These are phyloP conservation scores for Hypoxylon fuscum DNA, from an alignment of 495 filamentous ascomycete genomes.

Conservation along the genomic window DNA sequence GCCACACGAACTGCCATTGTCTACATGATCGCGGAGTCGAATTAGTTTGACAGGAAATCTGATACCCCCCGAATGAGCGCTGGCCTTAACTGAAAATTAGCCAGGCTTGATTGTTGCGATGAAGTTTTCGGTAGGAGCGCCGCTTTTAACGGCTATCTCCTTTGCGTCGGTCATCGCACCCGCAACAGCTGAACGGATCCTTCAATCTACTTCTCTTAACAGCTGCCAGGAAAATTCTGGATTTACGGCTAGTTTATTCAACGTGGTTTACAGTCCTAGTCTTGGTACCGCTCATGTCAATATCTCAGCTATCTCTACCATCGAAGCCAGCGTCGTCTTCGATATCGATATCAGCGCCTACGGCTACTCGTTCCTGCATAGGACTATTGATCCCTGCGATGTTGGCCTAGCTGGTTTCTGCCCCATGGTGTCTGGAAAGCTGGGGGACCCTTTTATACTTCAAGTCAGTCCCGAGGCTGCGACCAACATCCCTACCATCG, in stretches of 20 bases:
- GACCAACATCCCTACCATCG: constrained; percentile 77
- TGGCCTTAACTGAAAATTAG: no score
- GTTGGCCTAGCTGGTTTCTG: constrained; percentile 78
- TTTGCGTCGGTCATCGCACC: constrained; percentile 46
- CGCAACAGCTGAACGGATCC: constrained; percentile 45
- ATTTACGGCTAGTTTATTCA: constrained; percentile 85
- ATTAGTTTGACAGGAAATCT: no score
- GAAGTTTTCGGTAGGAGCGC: constrained; percentile 23
- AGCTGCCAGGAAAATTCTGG: constrained; percentile 81
- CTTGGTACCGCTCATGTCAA: constrained; percentile 74
- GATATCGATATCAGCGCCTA: constrained; percentile 83
- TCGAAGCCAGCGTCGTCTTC: constrained; percentile 85
- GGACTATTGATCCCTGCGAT: constrained; percentile 79
- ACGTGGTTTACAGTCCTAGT: constrained; percentile 78
- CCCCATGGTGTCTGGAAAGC: constrained; percentile 87
- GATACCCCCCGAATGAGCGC: no score
- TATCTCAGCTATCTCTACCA: constrained; percentile 83
- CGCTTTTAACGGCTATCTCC: constrained; percentile 31
- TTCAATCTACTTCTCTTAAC: constrained; percentile 80
- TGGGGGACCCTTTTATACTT: constrained; percentile 75
- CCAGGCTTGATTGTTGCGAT: constrained; percentile 8
- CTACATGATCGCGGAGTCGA: constrained; percentile 12
- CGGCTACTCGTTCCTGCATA: constrained; percentile 71
- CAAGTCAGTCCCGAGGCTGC: constrained; percentile 64
- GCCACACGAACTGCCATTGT: not conserved